phyloP scores from a whole-genome alignment of 2,329 filamentous ascomycete genomes.

The Fonsecaea erecta region DNA sequence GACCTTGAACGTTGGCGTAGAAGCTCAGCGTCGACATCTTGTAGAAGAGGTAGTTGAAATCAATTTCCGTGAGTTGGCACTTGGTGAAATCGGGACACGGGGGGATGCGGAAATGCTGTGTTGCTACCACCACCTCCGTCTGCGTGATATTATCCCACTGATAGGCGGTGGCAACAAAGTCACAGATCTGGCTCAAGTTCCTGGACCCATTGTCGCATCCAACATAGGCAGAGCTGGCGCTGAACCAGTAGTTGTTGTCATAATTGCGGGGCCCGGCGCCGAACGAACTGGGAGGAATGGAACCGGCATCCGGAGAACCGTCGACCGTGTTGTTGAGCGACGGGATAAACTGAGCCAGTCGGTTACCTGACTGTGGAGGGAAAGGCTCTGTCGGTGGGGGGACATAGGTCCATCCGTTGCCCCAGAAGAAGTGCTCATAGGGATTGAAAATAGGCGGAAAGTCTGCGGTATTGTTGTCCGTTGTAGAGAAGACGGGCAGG shows the following conservation, averaged over 20 bases:
- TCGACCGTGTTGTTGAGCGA: slow-evolving; percentile 51
- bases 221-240: slow-evolving; percentile 53
- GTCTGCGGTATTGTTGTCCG: slow-evolving; percentile 40
- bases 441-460: slow-evolving; percentile 52
- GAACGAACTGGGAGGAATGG: slow-evolving; percentile 48
- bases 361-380: slow-evolving; percentile 40
- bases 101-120: slow-evolving; percentile 49
- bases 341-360: slow-evolving; percentile 47
- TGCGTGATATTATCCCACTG: slow-evolving; percentile 45
- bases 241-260: slow-evolving; percentile 57
- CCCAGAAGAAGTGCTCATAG: slow-evolving; percentile 58
- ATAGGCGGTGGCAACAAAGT: slow-evolving; percentile 51
- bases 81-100: slow-evolving; percentile 46
- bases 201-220: slow-evolving; percentile 53
- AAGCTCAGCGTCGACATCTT: slow-evolving; percentile 56
- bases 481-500: slow-evolving; percentile 35
- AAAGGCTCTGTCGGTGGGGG: slow-evolving; percentile 53
- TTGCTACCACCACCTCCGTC: slow-evolving; percentile 43
- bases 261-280: slow-evolving; percentile 52
- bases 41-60: slow-evolving; percentile 49
- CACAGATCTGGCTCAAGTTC: slow-evolving; percentile 46
- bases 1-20: slow-evolving; percentile 49
- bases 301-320: slow-evolving; percentile 39
- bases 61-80: slow-evolving; percentile 51
- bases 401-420: slow-evolving; percentile 56